phyloP scores from a whole-genome alignment of 495 filamentous ascomycete genomes.

The Poronia punctata region DNA sequence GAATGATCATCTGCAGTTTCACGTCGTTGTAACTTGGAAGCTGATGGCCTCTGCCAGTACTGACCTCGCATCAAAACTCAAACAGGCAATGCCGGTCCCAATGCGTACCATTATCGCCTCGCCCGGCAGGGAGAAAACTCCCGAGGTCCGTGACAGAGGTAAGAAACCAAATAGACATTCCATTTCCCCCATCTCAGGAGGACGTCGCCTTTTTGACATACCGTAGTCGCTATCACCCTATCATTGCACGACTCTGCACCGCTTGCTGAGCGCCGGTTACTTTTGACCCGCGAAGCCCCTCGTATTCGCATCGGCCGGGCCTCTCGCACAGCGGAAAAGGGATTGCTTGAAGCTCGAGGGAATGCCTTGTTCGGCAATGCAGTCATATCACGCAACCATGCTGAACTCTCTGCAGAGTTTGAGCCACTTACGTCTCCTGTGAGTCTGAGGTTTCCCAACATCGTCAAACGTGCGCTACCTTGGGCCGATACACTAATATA shows the following conservation, averaged over 20 bases:
- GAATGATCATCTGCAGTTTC: too few relatives aligned
- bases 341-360: slow-evolving; percentile 28
- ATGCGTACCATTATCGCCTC: too few relatives aligned
- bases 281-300: slow-evolving; percentile 15
- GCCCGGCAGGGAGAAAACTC: too few relatives aligned
- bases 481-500: slow-evolving; percentile 14
- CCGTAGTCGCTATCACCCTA: slow-evolving; percentile 19
- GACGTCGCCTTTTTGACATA: not conserved
- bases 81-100: too few relatives aligned
- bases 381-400: slow-evolving; percentile 77
- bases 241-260: slow-evolving; percentile 4
- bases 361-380: slow-evolving; percentile 77
- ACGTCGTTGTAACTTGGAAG: too few relatives aligned
- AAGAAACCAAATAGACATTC: not conserved
- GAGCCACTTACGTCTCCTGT: slow-evolving; percentile 12
- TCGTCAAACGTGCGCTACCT: not conserved
- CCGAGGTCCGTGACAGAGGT: too few relatives aligned
- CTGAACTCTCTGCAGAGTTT: slow-evolving; percentile 43
- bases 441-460: not conserved
- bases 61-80: too few relatives aligned
- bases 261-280: slow-evolving; percentile 24
- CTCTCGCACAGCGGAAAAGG: slow-evolving; percentile 32
- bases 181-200: not conserved
- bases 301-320: slow-evolving; percentile 32
- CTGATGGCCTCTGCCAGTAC: too few relatives aligned